Base-by-base conservation (phyloP, 164 flowering plant genomes). In the Amborella trichopoda region DNA sequence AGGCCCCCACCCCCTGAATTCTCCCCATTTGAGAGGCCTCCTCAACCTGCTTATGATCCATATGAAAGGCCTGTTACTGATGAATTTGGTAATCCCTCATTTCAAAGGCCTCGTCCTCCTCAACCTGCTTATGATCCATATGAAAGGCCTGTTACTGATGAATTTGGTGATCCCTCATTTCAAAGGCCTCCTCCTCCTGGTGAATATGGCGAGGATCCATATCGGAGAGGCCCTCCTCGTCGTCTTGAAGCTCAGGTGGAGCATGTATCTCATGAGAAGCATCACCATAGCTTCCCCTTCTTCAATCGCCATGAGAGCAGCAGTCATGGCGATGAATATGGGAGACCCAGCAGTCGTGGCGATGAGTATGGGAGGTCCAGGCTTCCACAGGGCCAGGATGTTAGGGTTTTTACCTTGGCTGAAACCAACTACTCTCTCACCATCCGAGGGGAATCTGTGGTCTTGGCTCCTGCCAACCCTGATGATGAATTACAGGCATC, bases 401-500 rank as follows among this genome's bases (percentile, higher is more conserved):
- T 56, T 10, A 71, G 48, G 65, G 58, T 76, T 37, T 75, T 46
- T 50, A 50, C 54, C 59, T 73, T 69, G 66, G 86, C 81, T 9
- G 58, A 61, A 23, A 50, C 67, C 17, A 53, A 59, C 39, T 71
- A 59, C 49, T 52, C 62, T n/a, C 75, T 77, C 26, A 49, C 78
- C 5, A 67, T 77, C 18, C 60, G 77, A 39, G 78, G 72, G 20
- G 78, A 72, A 0, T 63, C 67, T 21, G 80, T 75, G 22, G 27
- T 77, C 53, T 78, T 80, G 33, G 80, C 80, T 0, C 61, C 50
- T 26, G 50, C 78, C 14, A 48, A 83, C 49, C 66, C 65, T 0
- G 45, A 58, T n/a, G 84, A 83, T 46, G 56, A 36, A 13, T 46
- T 18, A 28, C 91, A 80, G 65, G 88, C 70, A 49, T 37, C 45